These are phyloP conservation scores for Barnettozyma pratensis DNA, from an alignment of 805 yeast species.

Conservation along the genomic window DNA sequence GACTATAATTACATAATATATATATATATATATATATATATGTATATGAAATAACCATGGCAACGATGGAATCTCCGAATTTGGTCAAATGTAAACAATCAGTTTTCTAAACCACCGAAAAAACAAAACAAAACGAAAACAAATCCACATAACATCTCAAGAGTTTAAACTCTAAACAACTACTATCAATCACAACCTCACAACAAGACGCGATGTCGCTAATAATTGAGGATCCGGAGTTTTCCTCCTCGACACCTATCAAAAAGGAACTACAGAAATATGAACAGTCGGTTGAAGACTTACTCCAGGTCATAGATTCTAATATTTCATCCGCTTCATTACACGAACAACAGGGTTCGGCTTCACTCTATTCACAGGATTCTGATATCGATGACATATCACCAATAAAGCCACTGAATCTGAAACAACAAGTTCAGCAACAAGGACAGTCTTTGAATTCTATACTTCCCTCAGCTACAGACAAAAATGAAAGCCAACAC, in stretches of 20 bases:
- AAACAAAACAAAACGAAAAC: not conserved
- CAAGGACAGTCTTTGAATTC: not conserved
- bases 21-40: no score
- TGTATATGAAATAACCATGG: no score
- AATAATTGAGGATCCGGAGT: constrained; percentile 3
- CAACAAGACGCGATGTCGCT: constrained; percentile 3
- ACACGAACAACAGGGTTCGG: constrained; percentile 6
- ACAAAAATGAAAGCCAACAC: not conserved
- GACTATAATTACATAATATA: no score
- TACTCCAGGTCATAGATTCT: constrained; percentile 27
- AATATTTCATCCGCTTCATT: constrained; percentile 21
- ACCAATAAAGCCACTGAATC: constrained; percentile 26
- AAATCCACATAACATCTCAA: not conserved
- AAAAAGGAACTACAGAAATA: constrained; percentile 10
- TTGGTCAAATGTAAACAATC: no score
- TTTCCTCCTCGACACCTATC: constrained; percentile 21
- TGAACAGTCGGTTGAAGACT: constrained; percentile 34
- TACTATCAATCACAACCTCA: not conserved
- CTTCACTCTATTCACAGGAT: constrained; percentile 4
- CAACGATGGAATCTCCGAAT: no score
- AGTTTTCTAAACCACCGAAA: no score
- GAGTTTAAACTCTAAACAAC: not conserved
- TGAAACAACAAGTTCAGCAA: constrained; percentile 12
- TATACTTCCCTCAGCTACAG: not conserved
- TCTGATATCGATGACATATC: constrained; percentile 12